Conservation (phyloP, 257 asterid species). For the Ilex aquifolium region DNA sequence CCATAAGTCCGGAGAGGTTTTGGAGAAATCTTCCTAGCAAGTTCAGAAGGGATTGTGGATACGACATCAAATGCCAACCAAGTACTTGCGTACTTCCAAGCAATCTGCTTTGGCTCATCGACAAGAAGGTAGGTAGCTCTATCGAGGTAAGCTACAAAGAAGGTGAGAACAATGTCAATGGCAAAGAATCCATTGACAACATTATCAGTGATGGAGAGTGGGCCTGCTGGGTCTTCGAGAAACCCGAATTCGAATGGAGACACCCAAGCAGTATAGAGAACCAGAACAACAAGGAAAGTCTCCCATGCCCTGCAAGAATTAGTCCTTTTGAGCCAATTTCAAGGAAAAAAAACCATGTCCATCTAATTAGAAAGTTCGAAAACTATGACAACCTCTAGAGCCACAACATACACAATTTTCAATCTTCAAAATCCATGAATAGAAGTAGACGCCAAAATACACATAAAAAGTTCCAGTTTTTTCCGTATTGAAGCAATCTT, state of each 20-base stretch:
- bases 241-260: conserved; percentile 92
- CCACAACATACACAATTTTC: too few relatives aligned
- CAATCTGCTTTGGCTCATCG: conserved; percentile 52
- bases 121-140: conserved; percentile 54
- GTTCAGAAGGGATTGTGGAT: conserved; percentile 76
- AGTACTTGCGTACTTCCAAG: conserved; percentile 46
- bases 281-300: conserved; percentile 60
- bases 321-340: conserved; percentile 15
- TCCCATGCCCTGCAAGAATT: conserved; percentile 62
- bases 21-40: conserved; percentile 56
- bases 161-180: conserved; percentile 73
- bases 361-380: too few relatives aligned
- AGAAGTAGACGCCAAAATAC: too few relatives aligned
- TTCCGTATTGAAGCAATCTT: too few relatives aligned
- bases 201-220: conserved; percentile 57
- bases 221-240: conserved; percentile 37
- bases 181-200: conserved; percentile 76
- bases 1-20: conserved; percentile 52
- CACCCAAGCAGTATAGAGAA: conserved; percentile 87
- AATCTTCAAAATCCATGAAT: too few relatives aligned
- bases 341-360: conserved; percentile 3
- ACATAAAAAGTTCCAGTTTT: too few relatives aligned
- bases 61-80: conserved; percentile 69
- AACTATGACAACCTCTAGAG: too few relatives aligned
- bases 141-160: conserved; percentile 82